These are phyloP conservation scores for Kwoniella shandongensis DNA, from an alignment of 768 basidiomycete species.

Conservation along the genomic window DNA sequence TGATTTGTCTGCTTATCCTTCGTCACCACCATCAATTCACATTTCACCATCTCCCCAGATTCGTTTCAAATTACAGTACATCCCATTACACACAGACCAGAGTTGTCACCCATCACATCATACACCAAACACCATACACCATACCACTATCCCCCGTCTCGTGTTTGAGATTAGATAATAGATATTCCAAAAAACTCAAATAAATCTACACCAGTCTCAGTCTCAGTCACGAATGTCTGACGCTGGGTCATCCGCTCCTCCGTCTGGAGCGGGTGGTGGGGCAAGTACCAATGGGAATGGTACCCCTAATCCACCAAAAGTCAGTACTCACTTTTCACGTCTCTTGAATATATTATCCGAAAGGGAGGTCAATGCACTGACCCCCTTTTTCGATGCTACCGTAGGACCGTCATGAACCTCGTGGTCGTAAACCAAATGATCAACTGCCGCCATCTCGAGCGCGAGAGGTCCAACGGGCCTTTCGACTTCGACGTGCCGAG, in stretches of 20 bases:
- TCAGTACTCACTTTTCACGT: too few relatives aligned
- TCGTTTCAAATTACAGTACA: neutral
- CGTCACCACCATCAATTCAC: too few relatives aligned
- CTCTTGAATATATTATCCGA: too few relatives aligned
- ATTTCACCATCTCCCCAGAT: neutral
- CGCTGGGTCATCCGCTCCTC: constrained; percentile 1
- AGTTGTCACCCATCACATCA: neutral
- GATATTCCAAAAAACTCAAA: neutral
- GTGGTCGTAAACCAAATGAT: constrained; percentile 52
- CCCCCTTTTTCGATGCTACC: too few relatives aligned
- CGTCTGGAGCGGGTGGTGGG: neutral
- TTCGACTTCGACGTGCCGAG: constrained; percentile 52
- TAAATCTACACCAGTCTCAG: neutral
- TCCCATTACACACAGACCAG: neutral
- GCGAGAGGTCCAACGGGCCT: constrained; percentile 54
- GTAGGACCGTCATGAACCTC: constrained; percentile 49
- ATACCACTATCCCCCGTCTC: too few relatives aligned
- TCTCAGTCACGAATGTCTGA: neutral
- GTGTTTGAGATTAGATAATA: neutral
- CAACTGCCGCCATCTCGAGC: constrained; percentile 52
- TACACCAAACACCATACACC: too few relatives aligned
- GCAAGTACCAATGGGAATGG: too few relatives aligned
- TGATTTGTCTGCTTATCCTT: too few relatives aligned
- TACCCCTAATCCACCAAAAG: too few relatives aligned
- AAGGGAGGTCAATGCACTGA: too few relatives aligned